Percentiles rank a stretch among this genome's conserved stretches.
Conservation (phyloP, 108 stramenopile genomes). For the Fragilariopsis cylindrus region DNA sequence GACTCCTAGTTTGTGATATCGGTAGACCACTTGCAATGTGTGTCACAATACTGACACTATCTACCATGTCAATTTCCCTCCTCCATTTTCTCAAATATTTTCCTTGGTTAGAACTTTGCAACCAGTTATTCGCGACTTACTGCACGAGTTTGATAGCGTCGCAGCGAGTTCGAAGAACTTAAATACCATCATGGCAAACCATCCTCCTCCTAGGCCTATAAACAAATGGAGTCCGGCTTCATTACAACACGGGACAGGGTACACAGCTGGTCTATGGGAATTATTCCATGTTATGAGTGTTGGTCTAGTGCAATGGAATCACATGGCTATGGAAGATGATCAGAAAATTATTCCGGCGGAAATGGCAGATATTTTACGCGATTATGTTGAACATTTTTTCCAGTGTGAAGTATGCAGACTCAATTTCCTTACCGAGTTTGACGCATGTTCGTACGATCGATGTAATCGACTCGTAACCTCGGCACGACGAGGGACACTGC, state of each 20-base stretch:
- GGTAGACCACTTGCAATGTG: no score
- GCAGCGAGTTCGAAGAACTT: not conserved
- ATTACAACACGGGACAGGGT: slow-evolving; percentile 39
- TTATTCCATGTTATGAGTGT: slow-evolving; percentile 72
- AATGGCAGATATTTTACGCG: slow-evolving; percentile 47
- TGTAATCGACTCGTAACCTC: slow-evolving; percentile 32
- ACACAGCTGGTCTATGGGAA: slow-evolving; percentile 69
- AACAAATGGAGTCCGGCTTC: slow-evolving; percentile 40
- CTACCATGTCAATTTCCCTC: no score
- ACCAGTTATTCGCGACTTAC: slow-evolving; percentile 16
- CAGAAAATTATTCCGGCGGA: slow-evolving; percentile 46
- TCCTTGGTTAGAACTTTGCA: not conserved
- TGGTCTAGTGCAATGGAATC: slow-evolving; percentile 67
- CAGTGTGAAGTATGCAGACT: slow-evolving; percentile 43
- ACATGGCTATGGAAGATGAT: slow-evolving; percentile 41
- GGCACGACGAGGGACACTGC: slow-evolving; percentile 14
- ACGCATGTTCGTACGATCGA: slow-evolving; percentile 35
- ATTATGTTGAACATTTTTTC: slow-evolving; percentile 48
- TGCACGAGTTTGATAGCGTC: slow-evolving; percentile 18
- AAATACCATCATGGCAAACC: slow-evolving; percentile 36
- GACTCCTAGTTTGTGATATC: no score
- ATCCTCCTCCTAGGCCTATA: slow-evolving; percentile 20
- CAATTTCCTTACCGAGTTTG: slow-evolving; percentile 29
- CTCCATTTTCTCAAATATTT: no score
- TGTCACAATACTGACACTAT: no score